These are phyloP conservation scores for Diplotaxis tenuifolia DNA, from an alignment of 345 rosid genomes.

Conservation along the genomic window DNA sequence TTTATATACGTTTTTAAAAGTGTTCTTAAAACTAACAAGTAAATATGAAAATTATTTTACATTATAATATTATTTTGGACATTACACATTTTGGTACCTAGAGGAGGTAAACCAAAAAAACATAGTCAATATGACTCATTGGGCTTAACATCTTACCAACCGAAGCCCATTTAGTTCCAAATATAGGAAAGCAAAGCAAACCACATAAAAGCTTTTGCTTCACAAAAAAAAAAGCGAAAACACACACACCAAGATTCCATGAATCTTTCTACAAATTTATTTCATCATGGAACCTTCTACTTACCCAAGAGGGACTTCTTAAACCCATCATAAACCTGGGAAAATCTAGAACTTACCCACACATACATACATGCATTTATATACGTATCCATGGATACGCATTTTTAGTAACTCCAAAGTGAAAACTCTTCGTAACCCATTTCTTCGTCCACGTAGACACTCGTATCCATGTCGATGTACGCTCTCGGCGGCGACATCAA, in stretches of 20 bases:
- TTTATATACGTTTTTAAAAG: background rate
- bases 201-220: conserved; percentile 3
- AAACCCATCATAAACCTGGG: too few species aligned
- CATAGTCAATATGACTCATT: background rate
- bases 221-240: background rate
- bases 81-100: conserved; percentile 17
- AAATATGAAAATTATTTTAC: background rate
- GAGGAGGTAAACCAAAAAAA: conserved; percentile 8
- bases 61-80: background rate
- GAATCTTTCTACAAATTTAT: conserved; percentile 23
- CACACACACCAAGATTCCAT: conserved; percentile 13
- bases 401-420: conserved; percentile 41
- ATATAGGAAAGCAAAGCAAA: background rate
- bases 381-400: background rate
- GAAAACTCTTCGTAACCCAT: conserved; percentile 28
- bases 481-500: conserved; percentile 60
- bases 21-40: background rate
- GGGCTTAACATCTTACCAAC: background rate
- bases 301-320: too few species aligned
- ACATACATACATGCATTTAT: background rate
- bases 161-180: conserved; percentile 21
- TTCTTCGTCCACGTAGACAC: conserved; percentile 23
- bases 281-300: conserved; percentile 12
- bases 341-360: too few species aligned
- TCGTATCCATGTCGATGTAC: conserved; percentile 5